Evolutionary conservation across 768 basidiomycete genomes (phyloP).

Genomic region (Mycena galericulata): DNA sequence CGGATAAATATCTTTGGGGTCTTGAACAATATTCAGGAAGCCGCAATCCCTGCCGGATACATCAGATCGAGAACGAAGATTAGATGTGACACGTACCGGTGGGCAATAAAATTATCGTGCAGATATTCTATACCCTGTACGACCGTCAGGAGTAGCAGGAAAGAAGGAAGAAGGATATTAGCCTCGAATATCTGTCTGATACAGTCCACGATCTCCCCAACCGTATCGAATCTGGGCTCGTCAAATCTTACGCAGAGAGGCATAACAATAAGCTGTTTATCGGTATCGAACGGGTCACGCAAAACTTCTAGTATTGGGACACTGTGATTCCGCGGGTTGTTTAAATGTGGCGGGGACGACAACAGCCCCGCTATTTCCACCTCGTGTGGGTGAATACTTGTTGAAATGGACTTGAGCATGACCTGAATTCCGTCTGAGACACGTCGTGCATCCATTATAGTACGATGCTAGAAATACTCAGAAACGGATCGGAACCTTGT

Average conservation of each 20-base stretch:
- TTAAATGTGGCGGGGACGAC: neutral
- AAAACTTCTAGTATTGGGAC: neutral
- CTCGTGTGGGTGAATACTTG: too few relatives aligned
- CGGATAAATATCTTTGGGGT: conserved; percentile 1
- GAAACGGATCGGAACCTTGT: too few relatives aligned
- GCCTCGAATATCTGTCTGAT: neutral
- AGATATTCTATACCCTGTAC: neutral
- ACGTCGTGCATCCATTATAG: neutral
- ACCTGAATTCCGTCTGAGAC: neutral
- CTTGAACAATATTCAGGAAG: neutral
- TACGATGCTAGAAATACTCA: neutral
- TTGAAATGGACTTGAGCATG: too few relatives aligned
- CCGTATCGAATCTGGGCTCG: neutral
- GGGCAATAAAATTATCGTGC: neutral
- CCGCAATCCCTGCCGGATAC: neutral
- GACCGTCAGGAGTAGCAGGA: neutral
- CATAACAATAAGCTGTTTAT: neutral
- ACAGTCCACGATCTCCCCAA: neutral
- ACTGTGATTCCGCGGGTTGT: neutral
- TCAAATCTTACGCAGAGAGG: neutral
- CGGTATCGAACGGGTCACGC: neutral
- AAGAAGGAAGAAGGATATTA: neutral
- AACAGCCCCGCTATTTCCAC: neutral
- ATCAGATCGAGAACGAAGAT: neutral
- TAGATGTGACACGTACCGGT: neutral